These are phyloP conservation scores for Suillus hirtellus DNA, from an alignment of 768 basidiomycete species.

Conservation along the genomic window DNA sequence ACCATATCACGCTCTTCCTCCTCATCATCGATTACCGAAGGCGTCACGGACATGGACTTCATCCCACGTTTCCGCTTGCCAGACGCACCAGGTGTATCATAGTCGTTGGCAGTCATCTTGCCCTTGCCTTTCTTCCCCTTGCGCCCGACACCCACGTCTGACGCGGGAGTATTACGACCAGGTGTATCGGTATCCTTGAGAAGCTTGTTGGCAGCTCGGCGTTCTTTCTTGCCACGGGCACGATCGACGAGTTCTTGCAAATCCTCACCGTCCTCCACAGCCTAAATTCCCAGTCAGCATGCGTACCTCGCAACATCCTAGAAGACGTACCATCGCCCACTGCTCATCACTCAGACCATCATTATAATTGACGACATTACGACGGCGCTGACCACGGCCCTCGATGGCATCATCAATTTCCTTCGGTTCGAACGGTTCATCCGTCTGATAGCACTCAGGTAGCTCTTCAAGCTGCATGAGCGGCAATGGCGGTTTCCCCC, in stretches of 20 bases:
- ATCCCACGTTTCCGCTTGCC: constrained; percentile 76
- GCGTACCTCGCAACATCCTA: background rate
- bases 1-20: constrained; percentile 78
- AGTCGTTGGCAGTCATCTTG: constrained; percentile 50
- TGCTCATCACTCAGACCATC: constrained; percentile 94
- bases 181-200: constrained; percentile 61
- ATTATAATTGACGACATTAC: constrained; percentile 87
- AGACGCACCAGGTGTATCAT: constrained; percentile 40
- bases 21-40: constrained; percentile 70
- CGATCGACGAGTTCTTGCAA: constrained; percentile 71
- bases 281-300: constrained; percentile 37
- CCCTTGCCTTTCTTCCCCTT: constrained; percentile 60
- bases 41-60: constrained; percentile 77
- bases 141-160: constrained; percentile 56
- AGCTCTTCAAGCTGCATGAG: constrained; percentile 89
- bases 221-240: constrained; percentile 62
- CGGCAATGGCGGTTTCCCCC: constrained; percentile 72
- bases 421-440: constrained; percentile 77
- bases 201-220: constrained; percentile 59
- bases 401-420: constrained; percentile 52
- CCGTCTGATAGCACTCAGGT: constrained; percentile 86
- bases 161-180: constrained; percentile 62
- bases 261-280: constrained; percentile 81
- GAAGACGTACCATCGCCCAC: constrained; percentile 72
- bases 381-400: constrained; percentile 83